phyloP scores from a whole-genome alignment of 352 stramenopile species.

The Phytophthora europaea region DNA sequence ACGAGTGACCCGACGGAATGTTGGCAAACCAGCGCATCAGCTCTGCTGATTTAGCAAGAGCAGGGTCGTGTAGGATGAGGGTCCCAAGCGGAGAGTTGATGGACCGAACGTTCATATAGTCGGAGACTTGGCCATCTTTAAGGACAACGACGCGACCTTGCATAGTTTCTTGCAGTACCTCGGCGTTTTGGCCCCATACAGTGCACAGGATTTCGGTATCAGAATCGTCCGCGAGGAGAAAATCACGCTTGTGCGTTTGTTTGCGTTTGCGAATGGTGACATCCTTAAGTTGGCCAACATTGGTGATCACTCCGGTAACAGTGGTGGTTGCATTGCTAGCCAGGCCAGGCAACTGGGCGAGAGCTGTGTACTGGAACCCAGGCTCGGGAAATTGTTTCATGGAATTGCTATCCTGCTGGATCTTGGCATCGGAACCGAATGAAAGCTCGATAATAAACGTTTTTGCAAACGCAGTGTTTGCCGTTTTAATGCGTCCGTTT shows the following conservation, averaged over 20 bases:
- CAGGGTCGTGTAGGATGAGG: too few relatives aligned
- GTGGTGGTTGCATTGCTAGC: neutral
- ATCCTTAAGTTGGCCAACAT: neutral
- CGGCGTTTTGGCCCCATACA: neutral
- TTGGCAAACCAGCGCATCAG: too few relatives aligned
- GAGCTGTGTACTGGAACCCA: neutral
- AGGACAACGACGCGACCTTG: neutral
- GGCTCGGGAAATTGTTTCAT: neutral
- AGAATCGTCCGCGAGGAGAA: neutral
- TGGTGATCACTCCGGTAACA: neutral
- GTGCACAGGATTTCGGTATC: neutral
- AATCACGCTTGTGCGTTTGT: neutral
- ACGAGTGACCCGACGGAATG: too few relatives aligned
- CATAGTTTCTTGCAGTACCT: neutral
- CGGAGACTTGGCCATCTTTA: neutral
- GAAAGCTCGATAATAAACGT: neutral
- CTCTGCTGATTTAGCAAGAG: too few relatives aligned
- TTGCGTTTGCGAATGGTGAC: neutral
- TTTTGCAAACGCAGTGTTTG: conserved; percentile 7
- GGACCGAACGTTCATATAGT: neutral
- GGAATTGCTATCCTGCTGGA: too few relatives aligned
- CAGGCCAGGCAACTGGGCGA: neutral
- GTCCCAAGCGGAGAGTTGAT: too few relatives aligned
- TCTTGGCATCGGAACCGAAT: neutral
- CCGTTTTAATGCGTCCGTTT: conserved; percentile 2